Base-by-base conservation (phyloP, 2,329 filamentous ascomycete species). In the Xylaria sp. region DNA sequence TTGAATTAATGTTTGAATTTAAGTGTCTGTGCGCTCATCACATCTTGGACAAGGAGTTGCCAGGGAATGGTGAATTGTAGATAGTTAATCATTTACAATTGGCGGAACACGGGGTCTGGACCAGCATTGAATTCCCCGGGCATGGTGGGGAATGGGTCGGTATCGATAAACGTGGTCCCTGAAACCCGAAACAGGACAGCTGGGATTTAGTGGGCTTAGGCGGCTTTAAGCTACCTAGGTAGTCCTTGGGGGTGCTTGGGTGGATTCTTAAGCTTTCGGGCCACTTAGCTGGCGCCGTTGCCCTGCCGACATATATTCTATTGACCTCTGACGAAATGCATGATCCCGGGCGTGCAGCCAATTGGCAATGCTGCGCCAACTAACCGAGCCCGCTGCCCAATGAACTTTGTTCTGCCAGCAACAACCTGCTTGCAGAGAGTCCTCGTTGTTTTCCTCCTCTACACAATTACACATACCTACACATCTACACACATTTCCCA, bases 251-350 rank as follows among this genome's bases (percentile, higher is more conserved):
- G n/a, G n/a, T n/a, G n/a, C n/a, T n/a, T n/a, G n/a, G n/a, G n/a
- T n/a, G n/a, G n/a, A n/a, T 31, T 31, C 9, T 31, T 12, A 12
- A 33, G 37, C 7, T 35, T 23, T 53, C 43, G 19, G 19, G 38
- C 53, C 19, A 49, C 49, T 15, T 35, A 33, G 31, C 23, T 38
- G 50, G 38, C 47, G 43, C 43, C 31, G 72, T 74, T 74, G 70
- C 72, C 70, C 56, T 69, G 71, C 66, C 71, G 68, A 74, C 72
- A n/a, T 31, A 4, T 4, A 31, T 31, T 52, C 46, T 74, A 73
- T 74, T 74, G 70, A 74, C 68, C 53, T 70, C 65, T 70, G 71
- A 73, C 69, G 70, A 72, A 69, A 72, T 72, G 64, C 69, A 67
- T 55, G 54, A 54, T 55, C 59, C 59, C 45, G 65, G 50, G 53